Evolutionary conservation across 441 rosid species (phyloP), one percentile per base, ranked within the genome.

Genomic region (Geranium incanum): DNA sequence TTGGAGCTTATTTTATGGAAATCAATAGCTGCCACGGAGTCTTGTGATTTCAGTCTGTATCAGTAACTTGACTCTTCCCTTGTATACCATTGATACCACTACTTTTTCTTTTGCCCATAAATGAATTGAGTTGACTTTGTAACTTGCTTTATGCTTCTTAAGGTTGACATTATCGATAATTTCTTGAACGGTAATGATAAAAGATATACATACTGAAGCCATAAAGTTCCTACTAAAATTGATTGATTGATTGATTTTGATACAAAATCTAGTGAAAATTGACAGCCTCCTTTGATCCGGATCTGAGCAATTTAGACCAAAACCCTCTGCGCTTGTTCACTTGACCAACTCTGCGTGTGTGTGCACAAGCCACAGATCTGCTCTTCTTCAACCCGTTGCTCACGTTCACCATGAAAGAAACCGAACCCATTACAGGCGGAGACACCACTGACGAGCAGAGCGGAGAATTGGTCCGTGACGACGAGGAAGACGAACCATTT

Each of bases 351-450:
- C 62, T 62, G 23, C 55, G 77, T 36, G 80, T 81, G 0, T 88
- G 75, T 68, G 71, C 85, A 52, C 77, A 78, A 71, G 90, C 90
- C 74, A 87, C 60, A 33, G 98, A 91, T 77, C 88, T 80, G 67
- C 98, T 91, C 83, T 89, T 93, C 89, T 78, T 91, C 77, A 89
- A 73, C 15, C 83, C 88, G 16, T 70, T 71, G 60, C 87, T 83
- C 8, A 50, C 70, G 16, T 82, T 79, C 12, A 81, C 75, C 69
- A 71, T 80, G 19, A 83, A 83, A 4, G 90, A 80, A 70, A 81
- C 68, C 0, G 92, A 82, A 45, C 84, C 84, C 52, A 79, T 45
- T 6, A 75, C 19, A 70, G 4, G 65, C 21, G 84, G 78, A 59
- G 81, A 77, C 38, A 75, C 48, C 2, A 8, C 45, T 4, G 45